Evolutionary conservation across 257 asterid genomes (phyloP), one percentile per base, ranked within the genome.

Genomic region (Solanum microdontum): DNA sequence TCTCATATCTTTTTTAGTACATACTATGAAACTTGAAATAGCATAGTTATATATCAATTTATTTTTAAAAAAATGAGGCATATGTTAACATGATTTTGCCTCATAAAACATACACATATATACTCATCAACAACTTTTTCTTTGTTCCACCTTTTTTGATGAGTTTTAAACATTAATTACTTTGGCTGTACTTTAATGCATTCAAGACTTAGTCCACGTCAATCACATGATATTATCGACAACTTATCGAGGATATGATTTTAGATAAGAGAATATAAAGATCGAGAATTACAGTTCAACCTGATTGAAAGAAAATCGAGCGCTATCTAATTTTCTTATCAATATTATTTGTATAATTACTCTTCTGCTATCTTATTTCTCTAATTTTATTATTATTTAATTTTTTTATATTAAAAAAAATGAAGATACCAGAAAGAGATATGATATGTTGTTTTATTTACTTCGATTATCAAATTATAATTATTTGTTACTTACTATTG

Each of bases 221-320:
- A 72, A 14, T 69, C 39, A 1, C 40, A 32, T 70, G 79, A 3
- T 19, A 73, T 32, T 0, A 2, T 4, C 3, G 1, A 0, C 0
- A 66, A 6, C 2, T 24, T 11, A 64, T 64, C 17, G 19, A 11
- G 4, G 3, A 66, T 12, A 66, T 66, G 0, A 24, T 12, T 11
- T 24, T 66, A 66, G 6, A 66, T 24, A 66, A 0, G 0, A 64
- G 2, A 5, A 66, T 24, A 9, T 23, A 0, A 0, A 62, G 0
- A 4, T 62, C 0, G 0, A 62, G 3, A 62, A 62, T 62, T n/a
- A 23, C 0, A 0, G 0, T 10, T 8, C 0, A 36, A 36, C 0
- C 37, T 36, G 0, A 36, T 36, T 36, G 1, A 1, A 11, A 5
- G 1, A 66, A 24, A 66, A 24, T 66, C 11, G 1, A 66, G 0